phyloP scores from a whole-genome alignment of 495 filamentous ascomycete genomes.

The Talaromyces liani region DNA sequence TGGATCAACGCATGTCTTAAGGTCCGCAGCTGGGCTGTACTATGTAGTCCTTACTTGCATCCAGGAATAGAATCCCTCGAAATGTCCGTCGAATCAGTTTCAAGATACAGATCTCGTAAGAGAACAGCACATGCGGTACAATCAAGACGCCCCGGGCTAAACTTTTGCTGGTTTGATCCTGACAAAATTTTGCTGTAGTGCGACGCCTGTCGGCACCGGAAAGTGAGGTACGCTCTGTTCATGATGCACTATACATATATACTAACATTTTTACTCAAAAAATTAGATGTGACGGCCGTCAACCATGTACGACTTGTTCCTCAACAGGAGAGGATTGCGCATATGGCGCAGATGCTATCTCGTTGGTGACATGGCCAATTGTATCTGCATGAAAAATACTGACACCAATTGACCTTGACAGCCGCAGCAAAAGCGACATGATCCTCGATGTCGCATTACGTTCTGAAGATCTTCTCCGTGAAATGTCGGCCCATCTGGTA shows the following conservation, averaged over 20 bases:
- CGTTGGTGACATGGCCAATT: constrained; percentile 7
- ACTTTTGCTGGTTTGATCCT: background rate
- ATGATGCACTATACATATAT: no score
- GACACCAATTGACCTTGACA: background rate
- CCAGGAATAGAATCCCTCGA: background rate
- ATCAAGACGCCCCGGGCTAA: background rate
- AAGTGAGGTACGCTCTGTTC: background rate
- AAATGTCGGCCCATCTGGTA: constrained; percentile 12
- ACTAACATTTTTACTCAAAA: no score
- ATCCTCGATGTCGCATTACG: constrained; percentile 14
- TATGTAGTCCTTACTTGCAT: background rate
- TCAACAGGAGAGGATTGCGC: constrained; percentile 7
- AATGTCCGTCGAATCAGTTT: background rate
- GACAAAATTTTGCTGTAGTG: background rate
- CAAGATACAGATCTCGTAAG: background rate
- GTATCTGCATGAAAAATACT: background rate
- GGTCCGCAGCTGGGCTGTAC: background rate
- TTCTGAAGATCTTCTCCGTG: constrained; percentile 10
- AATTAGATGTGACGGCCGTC: constrained; percentile 13
- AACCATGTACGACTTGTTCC: constrained; percentile 12
- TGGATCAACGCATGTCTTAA: background rate
- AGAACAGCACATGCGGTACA: constrained; percentile 1
- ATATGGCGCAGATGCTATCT: constrained; percentile 12
- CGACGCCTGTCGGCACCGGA: constrained; percentile 2
- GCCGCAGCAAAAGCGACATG: constrained; percentile 14